Evolutionary conservation across 345 rosid species (phyloP), one percentile per base, ranked within the genome.

Genomic region (Chamaenerion angustifolium): DNA sequence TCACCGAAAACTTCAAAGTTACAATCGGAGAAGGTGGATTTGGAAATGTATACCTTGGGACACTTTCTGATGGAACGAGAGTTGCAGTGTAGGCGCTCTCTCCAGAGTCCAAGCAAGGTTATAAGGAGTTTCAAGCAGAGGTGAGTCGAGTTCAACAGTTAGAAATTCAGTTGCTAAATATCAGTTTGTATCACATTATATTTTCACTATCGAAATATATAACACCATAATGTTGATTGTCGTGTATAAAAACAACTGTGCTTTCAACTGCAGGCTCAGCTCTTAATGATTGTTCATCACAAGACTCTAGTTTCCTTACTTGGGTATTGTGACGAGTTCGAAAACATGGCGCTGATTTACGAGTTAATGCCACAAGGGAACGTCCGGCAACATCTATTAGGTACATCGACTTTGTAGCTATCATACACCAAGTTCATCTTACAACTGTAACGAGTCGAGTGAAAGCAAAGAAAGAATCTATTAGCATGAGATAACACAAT

Each of bases 331-430:
- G 58, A 70, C 52, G 80, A 76, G 17, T 55, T 53, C 13, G 59
- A 58, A 12, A 68, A 69, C 35, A 46, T 75, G 55, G 77, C 64
- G 42, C 56, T 78, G 14, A 55, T 81, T 14, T 80, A 80, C 48
- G 85, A 72, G 68, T 71, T 49, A 66, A 76, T 83, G 89, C 76
- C 73, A 0, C 60, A 61, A 60, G 88, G 88, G 46, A 70, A 76
- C 63, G 57, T 81, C 43, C 55, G 57, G 56, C 67, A 73, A 25
- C 65, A 69, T 48, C 41, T 73, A 12, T 63, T 44, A 57, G 70
- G 74, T 73, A 43, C 13, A 0, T 19, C 12, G 21, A 48, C 8
- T 21, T 45, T 12, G 10, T 18, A 0, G 12, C 12, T 9, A 56
- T 12, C 16, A 18, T 1, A 8, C 4, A 8, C 45, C 35, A 49